Percentiles rank a stretch among this genome's conserved stretches.
Evolutionary conservation across 345 rosid genomes (phyloP).

Genomic region (Limnanthes douglasii): DNA sequence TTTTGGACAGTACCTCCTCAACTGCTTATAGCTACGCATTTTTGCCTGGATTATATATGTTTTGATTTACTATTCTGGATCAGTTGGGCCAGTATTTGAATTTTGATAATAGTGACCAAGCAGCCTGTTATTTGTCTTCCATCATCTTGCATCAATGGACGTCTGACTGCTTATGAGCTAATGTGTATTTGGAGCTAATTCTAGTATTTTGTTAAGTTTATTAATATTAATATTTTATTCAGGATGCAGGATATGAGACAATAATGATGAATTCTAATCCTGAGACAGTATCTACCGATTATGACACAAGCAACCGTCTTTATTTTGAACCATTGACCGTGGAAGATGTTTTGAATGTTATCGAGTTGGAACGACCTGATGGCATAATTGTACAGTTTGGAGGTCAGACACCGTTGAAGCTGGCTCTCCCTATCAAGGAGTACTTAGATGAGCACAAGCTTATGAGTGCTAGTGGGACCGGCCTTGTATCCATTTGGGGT

Average conservation of each 20-base stretch:
- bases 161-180: too few relatives aligned
- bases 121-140: too few relatives aligned
- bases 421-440: slow-evolving; percentile 73
- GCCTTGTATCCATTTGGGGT: slow-evolving; percentile 80
- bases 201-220: slow-evolving; percentile 3
- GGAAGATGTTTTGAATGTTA: slow-evolving; percentile 81
- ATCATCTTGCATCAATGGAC: too few relatives aligned
- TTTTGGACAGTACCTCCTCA: too few relatives aligned
- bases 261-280: slow-evolving; percentile 99
- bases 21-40: too few relatives aligned
- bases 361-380: slow-evolving; percentile 84
- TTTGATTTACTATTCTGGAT: too few relatives aligned
- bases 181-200: too few relatives aligned
- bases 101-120: too few relatives aligned
- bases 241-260: slow-evolving; percentile 96
- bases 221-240: slow-evolving; percentile 11
- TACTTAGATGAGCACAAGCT: slow-evolving; percentile 65
- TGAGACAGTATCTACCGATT: slow-evolving; percentile 92
- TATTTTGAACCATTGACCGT: slow-evolving; percentile 87
- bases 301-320: slow-evolving; percentile 92
- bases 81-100: too few relatives aligned
- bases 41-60: too few relatives aligned
- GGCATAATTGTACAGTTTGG: slow-evolving; percentile 97
- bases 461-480: slow-evolving; percentile 50
- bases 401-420: slow-evolving; percentile 93